Conservation (phyloP, 306 rosid species). For the Biancaea sappan region DNA sequence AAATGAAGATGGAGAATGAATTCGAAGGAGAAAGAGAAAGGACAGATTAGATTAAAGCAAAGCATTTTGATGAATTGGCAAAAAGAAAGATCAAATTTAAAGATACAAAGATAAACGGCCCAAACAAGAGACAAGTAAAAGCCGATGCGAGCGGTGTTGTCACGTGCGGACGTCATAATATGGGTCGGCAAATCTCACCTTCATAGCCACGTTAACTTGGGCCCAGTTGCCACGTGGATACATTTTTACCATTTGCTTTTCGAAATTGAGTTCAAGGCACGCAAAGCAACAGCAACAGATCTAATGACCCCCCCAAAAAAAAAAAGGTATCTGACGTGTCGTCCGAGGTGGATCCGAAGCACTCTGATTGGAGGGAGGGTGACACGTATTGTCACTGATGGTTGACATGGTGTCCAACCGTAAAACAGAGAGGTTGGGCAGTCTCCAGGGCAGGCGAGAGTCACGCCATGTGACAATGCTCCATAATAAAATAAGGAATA, state of each 20-base stretch:
- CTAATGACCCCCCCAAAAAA: too few species aligned
- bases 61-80: not conserved
- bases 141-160: slow-evolving; percentile 36
- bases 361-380: not conserved
- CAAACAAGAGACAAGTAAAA: slow-evolving; percentile 35
- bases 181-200: slow-evolving; percentile 52
- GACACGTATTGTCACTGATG: slow-evolving; percentile 30
- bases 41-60: not conserved
- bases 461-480: slow-evolving; percentile 58
- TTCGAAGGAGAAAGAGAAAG: not conserved
- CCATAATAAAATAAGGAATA: slow-evolving; percentile 7
- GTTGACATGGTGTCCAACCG: slow-evolving; percentile 27
- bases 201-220: slow-evolving; percentile 41
- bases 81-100: not conserved
- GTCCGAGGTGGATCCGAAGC: slow-evolving; percentile 44
- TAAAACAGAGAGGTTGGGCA: slow-evolving; percentile 27
- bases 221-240: not conserved
- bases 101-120: slow-evolving; percentile 34
- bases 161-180: slow-evolving; percentile 54
- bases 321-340: slow-evolving; percentile 66
- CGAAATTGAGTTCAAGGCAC: slow-evolving; percentile 44
- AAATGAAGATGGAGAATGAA: not conserved
- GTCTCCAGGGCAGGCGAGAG: slow-evolving; percentile 39
- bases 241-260: not conserved
- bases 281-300: slow-evolving; percentile 38